Evolutionary conservation across 257 asterid genomes (phyloP).

Genomic region (Mentha longifolia): DNA sequence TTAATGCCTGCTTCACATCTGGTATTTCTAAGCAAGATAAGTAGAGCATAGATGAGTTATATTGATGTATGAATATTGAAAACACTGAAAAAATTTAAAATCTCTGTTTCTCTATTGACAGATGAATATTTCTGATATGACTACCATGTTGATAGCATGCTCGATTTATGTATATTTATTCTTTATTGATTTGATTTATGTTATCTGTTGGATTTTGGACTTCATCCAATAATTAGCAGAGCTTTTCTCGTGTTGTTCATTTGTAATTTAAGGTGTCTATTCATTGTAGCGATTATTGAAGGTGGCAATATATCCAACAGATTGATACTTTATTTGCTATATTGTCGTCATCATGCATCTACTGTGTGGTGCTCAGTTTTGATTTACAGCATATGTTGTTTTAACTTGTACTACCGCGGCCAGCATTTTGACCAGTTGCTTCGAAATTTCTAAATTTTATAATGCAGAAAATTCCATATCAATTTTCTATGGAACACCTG

Average conservation of each 20-base stretch:
- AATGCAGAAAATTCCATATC: constrained; percentile 83
- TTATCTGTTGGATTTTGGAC: background rate
- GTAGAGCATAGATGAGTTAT: background rate
- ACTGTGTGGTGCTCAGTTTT: background rate
- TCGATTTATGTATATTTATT: background rate
- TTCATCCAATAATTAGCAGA: constrained; percentile 5
- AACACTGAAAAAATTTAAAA: background rate
- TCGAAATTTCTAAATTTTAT: constrained; percentile 27
- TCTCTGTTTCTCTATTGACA: background rate
- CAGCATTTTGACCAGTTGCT: constrained; percentile 34
- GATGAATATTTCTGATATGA: background rate
- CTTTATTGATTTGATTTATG: no score
- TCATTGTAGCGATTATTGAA: constrained; percentile 10
- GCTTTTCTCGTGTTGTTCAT: constrained; percentile 6
- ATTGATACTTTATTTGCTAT: constrained; percentile 1
- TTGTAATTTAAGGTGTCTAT: constrained; percentile 9
- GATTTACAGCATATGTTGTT: background rate
- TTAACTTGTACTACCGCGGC: constrained; percentile 5
- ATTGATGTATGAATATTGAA: constrained; percentile 1
- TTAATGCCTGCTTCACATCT: background rate
- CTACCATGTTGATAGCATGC: constrained; percentile 9
- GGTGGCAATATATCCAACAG: constrained; percentile 5
- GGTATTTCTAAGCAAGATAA: background rate
- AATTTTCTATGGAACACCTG: constrained; percentile 77
- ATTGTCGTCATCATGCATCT: background rate